Base-by-base conservation (phyloP, 805 yeast genomes). In the Kazachstania taianensis region DNA sequence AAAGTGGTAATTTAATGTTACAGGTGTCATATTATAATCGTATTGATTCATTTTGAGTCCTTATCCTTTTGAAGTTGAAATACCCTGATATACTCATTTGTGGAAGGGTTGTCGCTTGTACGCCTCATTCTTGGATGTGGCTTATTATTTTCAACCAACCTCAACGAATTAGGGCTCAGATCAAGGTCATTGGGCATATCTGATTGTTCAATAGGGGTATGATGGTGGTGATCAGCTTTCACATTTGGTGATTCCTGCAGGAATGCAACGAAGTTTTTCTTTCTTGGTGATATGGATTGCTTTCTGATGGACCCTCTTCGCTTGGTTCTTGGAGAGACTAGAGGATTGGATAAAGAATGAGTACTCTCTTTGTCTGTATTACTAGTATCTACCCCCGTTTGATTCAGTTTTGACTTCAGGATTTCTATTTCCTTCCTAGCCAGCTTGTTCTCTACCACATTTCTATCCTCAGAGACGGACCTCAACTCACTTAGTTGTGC, bases 101-200 rank as follows among this genome's bases (percentile, higher is more conserved):
- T 47, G 20, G 50, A 41, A 7, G 56, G 55, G 33, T 52, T 48
- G 28, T 53, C 55, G 27, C 57, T 45, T 9, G 41, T 49, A 22
- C 58, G 39, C 30, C 53, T 48, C 55, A 49, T 46, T 34, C 59
- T 45, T 23, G 59, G 56, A 38, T 54, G 58, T n/a, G 54, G 53
- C 34, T 49, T 52, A 32, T 44, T 48, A 33, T 46, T 48, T 32
- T 54, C 59, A 3, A 53, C 57, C 15, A 50, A 38, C 30, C 40
- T 41, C 23, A 45, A 33, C 9, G 35, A 23, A 3, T 19, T 16
- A 12, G 18, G 15, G 18, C 19, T 28, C 3, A 15, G 25, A 13
- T n/a, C 10, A n/a, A 26, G 10, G 7, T 13, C 14, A 16, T 13
- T 26, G 10, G 28, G n/a, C 8, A 12, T 8, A 22, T 22, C 12